Evolutionary conservation across 2,329 filamentous ascomycete species (phyloP), one percentile per base, ranked within the genome.

Genomic region (Macrophomina tecta): DNA sequence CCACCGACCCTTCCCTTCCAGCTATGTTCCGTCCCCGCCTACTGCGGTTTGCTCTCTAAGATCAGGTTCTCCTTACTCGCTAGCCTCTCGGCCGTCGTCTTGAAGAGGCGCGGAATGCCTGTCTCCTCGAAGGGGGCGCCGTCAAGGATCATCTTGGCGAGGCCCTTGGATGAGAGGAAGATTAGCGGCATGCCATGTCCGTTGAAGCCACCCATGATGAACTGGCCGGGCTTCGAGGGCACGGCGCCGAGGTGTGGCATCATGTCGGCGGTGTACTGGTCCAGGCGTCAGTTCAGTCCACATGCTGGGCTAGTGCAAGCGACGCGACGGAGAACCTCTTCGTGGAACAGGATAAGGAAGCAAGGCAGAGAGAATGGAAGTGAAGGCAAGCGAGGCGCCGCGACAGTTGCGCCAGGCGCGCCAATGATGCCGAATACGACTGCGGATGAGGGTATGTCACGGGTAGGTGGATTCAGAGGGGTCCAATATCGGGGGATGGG

Each of bases 131-230:
- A 82, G 0, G 68, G 55, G 0, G 53, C 45, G 2, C 69, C 74
- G 1, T 75, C 68, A 4, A 72, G 36, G 0, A 83, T 68, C 81
- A 85, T 83, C 30, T 73, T 68, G 1, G 77, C 80, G 8, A 84
- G 51, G 0, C 77, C 81, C 68, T 80, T 79, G 6, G 77, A 78
- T 5, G 77, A 72, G 0, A 82, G 73, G 23, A 81, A 80, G 18
- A 84, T 79, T 30, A 82, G 70, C 0, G 82, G 79, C 83, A 86
- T 86, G 0, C 84, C 84, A 65, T 85, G 83, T 0, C 84, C 84
- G 36, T 79, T 81, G 68, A 85, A 86, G 0, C 84, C 84, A 0
- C 80, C 82, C 28, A 82, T 72, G n/a, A 86, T 74, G 55, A 78
- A 82, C 68, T 82, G 78, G 5, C 76, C 77, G 2, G 74, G 65